phyloP scores from a whole-genome alignment of 2,329 filamentous ascomycete species.

The Phyllosticta ampelicida region DNA sequence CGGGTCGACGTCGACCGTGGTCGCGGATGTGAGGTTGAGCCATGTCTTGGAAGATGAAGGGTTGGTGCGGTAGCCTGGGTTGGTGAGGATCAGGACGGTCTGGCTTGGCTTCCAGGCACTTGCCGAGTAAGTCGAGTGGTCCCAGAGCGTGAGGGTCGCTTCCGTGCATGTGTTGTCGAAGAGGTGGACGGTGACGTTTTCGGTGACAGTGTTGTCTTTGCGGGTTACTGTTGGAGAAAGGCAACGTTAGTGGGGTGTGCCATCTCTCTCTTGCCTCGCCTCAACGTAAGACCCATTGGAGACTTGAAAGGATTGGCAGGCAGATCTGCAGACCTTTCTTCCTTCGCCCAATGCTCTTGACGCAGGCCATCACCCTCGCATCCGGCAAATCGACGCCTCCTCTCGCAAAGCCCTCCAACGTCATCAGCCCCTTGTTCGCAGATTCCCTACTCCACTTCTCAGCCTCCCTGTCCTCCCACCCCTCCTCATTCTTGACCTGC shows the following conservation, averaged over 20 bases:
- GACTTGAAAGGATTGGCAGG: neutral
- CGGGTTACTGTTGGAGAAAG: conserved; percentile 30
- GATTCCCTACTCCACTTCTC: neutral
- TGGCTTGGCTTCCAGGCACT: conserved; percentile 36
- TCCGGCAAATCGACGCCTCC: conserved; percentile 44
- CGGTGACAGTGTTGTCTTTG: conserved; percentile 35
- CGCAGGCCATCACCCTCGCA: conserved; percentile 45
- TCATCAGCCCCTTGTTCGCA: conserved; percentile 40
- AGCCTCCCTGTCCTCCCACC: conserved; percentile 33
- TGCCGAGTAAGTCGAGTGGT: conserved; percentile 36
- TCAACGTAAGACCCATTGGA: no score
- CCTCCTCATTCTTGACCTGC: conserved; percentile 37
- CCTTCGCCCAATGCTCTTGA: conserved; percentile 47
- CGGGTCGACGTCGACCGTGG: conserved; percentile 46
- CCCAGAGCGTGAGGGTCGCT: conserved; percentile 45
- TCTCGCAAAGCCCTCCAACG: conserved; percentile 43
- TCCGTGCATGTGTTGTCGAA: conserved; percentile 47
- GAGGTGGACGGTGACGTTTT: conserved; percentile 41
- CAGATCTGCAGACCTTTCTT: conserved; percentile 33
- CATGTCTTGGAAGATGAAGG: conserved; percentile 10
- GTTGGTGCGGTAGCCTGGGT: conserved; percentile 28
- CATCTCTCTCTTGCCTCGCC: no score
- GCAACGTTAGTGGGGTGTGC: neutral
- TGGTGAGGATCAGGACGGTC: conserved; percentile 42
- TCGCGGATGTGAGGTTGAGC: conserved; percentile 30